Evolutionary conservation across 495 filamentous ascomycete species (phyloP).

Genomic region (Aspergillus ostianus): DNA sequence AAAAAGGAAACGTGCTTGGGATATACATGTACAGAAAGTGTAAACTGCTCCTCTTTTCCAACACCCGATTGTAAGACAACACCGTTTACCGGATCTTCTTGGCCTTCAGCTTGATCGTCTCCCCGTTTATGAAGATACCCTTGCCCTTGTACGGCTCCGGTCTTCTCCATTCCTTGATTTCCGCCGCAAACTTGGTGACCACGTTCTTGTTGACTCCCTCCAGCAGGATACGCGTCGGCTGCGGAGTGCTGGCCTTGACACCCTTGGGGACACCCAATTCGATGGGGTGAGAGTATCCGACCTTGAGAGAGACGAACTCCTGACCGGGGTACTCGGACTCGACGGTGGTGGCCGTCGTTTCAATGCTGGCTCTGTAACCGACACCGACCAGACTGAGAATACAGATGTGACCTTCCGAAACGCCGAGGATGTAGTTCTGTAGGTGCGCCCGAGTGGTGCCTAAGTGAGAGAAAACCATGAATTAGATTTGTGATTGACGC

Average conservation of each 20-base stretch:
- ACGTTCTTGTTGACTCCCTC: conserved; percentile 82
- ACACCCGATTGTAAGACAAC: conserved; percentile 16
- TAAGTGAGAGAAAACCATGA: conserved; percentile 31
- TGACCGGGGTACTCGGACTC: conserved; percentile 71
- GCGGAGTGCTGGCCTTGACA: conserved; percentile 82
- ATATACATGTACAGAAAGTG: conserved; percentile 44
- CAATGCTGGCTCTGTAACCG: conserved; percentile 87
- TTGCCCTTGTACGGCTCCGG: conserved; percentile 99
- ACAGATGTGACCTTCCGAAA: conserved; percentile 93
- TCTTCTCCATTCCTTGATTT: conserved; percentile 80
- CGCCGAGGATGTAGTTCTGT: conserved; percentile 84
- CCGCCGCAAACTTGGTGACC: conserved; percentile 86
- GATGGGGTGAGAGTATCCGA: conserved; percentile 93
- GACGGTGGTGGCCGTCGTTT: conserved; percentile 67
- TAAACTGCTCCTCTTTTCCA: conserved; percentile 19
- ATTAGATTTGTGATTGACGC: background rate
- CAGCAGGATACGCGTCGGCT: conserved; percentile 89
- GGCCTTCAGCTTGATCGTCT: conserved; percentile 95
- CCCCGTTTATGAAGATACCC: conserved; percentile 95
- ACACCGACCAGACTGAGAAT: conserved; percentile 94
- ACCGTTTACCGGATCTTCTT: conserved; percentile 90
- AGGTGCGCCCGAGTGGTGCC: conserved; percentile 87
- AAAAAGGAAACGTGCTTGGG: conserved; percentile 26
- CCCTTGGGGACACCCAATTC: conserved; percentile 80
- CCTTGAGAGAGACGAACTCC: conserved; percentile 85